A percentile compares a stretch with the other conserved stretches of the same genome.
Evolutionary conservation across 2,329 filamentous ascomycete species (phyloP).

Genomic region (Nemania sp.): DNA sequence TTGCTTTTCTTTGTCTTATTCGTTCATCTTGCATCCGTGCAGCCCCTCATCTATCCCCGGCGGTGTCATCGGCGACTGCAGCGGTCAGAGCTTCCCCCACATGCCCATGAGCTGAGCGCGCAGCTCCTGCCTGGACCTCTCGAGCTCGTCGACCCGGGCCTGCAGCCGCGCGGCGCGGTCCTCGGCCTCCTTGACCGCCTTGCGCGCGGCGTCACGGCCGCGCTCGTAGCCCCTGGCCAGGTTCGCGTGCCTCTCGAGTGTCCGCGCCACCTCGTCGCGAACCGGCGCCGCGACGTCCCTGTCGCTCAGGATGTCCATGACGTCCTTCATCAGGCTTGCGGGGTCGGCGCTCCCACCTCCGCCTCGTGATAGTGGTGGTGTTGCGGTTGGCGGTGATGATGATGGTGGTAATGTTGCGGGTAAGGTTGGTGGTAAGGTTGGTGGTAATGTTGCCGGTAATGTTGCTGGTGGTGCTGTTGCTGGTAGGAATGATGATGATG

Average conservation of each 20-base stretch:
- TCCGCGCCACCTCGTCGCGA: constrained; percentile 44
- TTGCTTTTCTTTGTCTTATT: too few species aligned
- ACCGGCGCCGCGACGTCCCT: constrained; percentile 47
- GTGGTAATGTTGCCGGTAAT: too few species aligned
- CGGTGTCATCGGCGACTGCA: background rate
- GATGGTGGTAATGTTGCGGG: background rate
- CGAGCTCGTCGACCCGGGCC: constrained; percentile 45
- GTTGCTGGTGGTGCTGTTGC: too few species aligned
- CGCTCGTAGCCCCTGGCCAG: constrained; percentile 64
- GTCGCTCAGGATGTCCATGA: constrained; percentile 54
- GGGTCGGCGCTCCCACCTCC: constrained; percentile 28
- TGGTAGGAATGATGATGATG: background rate
- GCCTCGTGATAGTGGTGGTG: constrained; percentile 20
- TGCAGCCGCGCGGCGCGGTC: constrained; percentile 45
- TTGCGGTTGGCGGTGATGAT: constrained; percentile 19
- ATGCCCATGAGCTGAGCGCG: constrained; percentile 13
- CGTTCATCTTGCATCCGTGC: too few species aligned
- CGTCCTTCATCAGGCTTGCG: constrained; percentile 47
- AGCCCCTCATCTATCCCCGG: background rate
- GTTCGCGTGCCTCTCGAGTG: constrained; percentile 61
- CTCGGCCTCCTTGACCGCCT: constrained; percentile 66
- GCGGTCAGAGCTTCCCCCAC: constrained; percentile 7
- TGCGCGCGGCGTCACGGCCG: constrained; percentile 68
- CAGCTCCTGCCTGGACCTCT: constrained; percentile 41
- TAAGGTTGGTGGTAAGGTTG: too few species aligned